Percentiles rank a stretch among this genome's conserved stretches.
Evolutionary conservation across 495 filamentous ascomycete species (phyloP).

Genomic region (Talaromyces borbonicus): DNA sequence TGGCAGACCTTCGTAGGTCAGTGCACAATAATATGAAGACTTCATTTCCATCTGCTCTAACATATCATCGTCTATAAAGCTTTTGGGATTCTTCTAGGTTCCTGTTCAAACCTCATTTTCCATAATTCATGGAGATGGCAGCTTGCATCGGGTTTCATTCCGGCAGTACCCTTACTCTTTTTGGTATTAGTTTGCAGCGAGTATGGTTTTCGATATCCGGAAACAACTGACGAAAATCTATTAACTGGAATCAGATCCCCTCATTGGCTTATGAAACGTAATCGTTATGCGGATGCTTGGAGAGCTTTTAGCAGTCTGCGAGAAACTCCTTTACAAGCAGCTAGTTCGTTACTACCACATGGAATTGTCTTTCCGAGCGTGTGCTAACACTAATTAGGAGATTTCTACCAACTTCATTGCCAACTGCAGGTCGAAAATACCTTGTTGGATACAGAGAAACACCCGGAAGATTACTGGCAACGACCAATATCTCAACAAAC

Average conservation of each 20-base stretch:
- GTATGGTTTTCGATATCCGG: conserved; percentile 1
- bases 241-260: conserved; percentile 5
- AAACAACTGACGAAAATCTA: not conserved
- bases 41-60: not conserved
- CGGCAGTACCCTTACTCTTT: conserved; percentile 9
- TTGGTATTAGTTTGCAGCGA: conserved; percentile 10
- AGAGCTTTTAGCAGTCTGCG: conserved; percentile 6
- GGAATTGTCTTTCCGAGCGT: not conserved
- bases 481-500: conserved; percentile 6
- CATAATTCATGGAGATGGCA: conserved; percentile 9
- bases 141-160: conserved; percentile 9
- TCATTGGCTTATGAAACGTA: conserved; percentile 10
- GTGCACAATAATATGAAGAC: not conserved
- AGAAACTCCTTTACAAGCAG: conserved; percentile 11
- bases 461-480: conserved; percentile 3
- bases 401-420: conserved; percentile 10
- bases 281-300: conserved; percentile 8
- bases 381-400: conserved; percentile 4
- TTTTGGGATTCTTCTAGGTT: conserved; percentile 5
- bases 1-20: conserved; percentile 7
- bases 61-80: not conserved
- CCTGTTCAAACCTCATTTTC: conserved; percentile 5
- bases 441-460: conserved; percentile 3
- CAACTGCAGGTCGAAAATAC: conserved; percentile 11
- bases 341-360: conserved; percentile 3